phyloP scores from a whole-genome alignment of 2,329 filamentous ascomycete genomes.

The Hypoxylon sp. region DNA sequence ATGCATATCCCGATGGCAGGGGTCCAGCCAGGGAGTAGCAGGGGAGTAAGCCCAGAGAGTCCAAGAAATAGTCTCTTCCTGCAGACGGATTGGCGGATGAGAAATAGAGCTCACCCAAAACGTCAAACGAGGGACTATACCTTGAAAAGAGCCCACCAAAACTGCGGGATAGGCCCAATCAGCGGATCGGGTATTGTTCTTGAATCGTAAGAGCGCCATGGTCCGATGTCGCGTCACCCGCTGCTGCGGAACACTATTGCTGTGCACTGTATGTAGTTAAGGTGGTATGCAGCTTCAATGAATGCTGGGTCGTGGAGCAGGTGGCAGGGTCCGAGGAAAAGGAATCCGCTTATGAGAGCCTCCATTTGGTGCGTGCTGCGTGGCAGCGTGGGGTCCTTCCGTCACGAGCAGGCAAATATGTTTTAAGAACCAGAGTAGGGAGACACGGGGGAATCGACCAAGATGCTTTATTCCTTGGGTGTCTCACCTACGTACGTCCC shows the following conservation, averaged over 20 bases:
- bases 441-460: slow-evolving; percentile 30
- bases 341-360: slow-evolving; percentile 39
- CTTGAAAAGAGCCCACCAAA: slow-evolving; percentile 40
- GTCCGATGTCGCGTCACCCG: slow-evolving; percentile 49
- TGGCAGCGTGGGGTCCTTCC: slow-evolving; percentile 42
- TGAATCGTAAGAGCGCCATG: slow-evolving; percentile 32
- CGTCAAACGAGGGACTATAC: slow-evolving; percentile 26
- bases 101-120: slow-evolving; percentile 33
- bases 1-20: slow-evolving; percentile 47
- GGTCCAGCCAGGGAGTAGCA: slow-evolving; percentile 28
- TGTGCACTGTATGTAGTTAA: slow-evolving; percentile 23
- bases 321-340: slow-evolving; percentile 34
- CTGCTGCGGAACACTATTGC: slow-evolving; percentile 36
- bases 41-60: not conserved
- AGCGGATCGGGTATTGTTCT: slow-evolving; percentile 28
- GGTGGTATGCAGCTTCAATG: slow-evolving; percentile 30
- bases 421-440: slow-evolving; percentile 24
- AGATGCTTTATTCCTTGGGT: slow-evolving; percentile 35
- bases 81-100: slow-evolving; percentile 37
- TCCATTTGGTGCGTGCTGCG: slow-evolving; percentile 38
- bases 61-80: slow-evolving; percentile 20
- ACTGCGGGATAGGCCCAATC: slow-evolving; percentile 44
- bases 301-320: slow-evolving; percentile 31
- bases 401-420: slow-evolving; percentile 31
- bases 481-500: slow-evolving; percentile 33